Percentiles rank a stretch among this genome's conserved stretches.
Evolutionary conservation across 129 eudicot genomes (phyloP).

Genomic region (Flaveria linearis): DNA sequence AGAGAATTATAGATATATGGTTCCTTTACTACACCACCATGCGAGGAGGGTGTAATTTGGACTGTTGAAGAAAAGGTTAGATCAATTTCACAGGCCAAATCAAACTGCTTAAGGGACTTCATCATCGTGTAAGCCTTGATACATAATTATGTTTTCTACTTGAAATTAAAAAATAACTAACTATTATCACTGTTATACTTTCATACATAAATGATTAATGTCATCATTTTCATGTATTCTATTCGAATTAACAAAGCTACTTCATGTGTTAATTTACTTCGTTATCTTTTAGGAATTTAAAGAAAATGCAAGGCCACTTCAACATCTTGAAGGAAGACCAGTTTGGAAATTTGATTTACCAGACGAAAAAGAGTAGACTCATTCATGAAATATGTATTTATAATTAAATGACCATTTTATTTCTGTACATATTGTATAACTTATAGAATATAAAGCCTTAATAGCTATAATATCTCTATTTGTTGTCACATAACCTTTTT

Average conservation of each 20-base stretch:
- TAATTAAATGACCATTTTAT: not conserved
- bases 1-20: slow-evolving; percentile 57
- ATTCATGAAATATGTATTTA: not conserved
- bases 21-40: slow-evolving; percentile 68
- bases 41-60: slow-evolving; percentile 61
- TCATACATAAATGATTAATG: not conserved
- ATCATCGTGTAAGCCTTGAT: slow-evolving; percentile 36
- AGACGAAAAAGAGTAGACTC: not conserved
- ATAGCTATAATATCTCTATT: too few species aligned
- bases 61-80: slow-evolving; percentile 41
- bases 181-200: not conserved
- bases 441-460: too few species aligned
- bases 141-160: not conserved
- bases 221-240: not conserved
- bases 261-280: not conserved
- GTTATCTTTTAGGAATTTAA: slow-evolving; percentile 39
- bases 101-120: slow-evolving; percentile 35
- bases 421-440: too few species aligned
- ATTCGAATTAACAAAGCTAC: not conserved
- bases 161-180: not conserved
- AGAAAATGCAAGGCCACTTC: slow-evolving; percentile 64
- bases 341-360: slow-evolving; percentile 31
- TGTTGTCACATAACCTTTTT: not conserved
- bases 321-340: slow-evolving; percentile 36
- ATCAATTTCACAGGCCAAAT: slow-evolving; percentile 51